Percentiles rank a stretch among this genome's conserved stretches.
Evolutionary conservation across 768 basidiomycete genomes (phyloP).

Genomic region (Hericium rajendrae): DNA sequence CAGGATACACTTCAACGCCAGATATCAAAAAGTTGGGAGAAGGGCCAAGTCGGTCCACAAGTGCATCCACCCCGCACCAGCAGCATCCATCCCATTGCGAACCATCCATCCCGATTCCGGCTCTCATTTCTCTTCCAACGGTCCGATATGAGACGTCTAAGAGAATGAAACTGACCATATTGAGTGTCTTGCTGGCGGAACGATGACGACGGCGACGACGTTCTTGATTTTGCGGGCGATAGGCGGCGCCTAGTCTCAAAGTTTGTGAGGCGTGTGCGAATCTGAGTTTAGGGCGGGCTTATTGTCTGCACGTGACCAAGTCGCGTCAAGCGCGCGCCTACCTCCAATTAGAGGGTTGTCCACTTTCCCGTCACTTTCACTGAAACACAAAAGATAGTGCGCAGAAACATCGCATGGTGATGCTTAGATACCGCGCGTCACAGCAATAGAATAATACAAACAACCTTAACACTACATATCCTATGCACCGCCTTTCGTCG

Average conservation of each 20-base stretch:
- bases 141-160: not conserved
- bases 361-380: not conserved
- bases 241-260: conserved; percentile 3
- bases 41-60: conserved; percentile 3
- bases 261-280: conserved; percentile 11
- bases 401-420: not conserved
- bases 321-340: not conserved
- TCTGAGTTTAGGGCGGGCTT: conserved; percentile 5
- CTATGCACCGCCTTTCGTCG: conserved; percentile 17
- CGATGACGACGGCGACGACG: conserved; percentile 24
- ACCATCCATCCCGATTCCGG: conserved; percentile 1
- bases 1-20: not conserved
- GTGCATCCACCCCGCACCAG: conserved; percentile 19
- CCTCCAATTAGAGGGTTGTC: not conserved
- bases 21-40: conserved; percentile 5
- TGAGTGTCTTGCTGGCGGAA: conserved; percentile 24
- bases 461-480: not conserved
- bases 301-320: not conserved
- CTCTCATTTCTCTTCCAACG: conserved; percentile 1
- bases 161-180: conserved; percentile 25
- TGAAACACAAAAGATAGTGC: no score
- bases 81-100: conserved; percentile 22
- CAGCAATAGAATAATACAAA: not conserved
- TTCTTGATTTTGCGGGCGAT: conserved; percentile 11
- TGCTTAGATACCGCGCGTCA: not conserved